Base-by-base conservation (phyloP, 176 grass and related monocot species). In the Oropetium thomaeum region DNA sequence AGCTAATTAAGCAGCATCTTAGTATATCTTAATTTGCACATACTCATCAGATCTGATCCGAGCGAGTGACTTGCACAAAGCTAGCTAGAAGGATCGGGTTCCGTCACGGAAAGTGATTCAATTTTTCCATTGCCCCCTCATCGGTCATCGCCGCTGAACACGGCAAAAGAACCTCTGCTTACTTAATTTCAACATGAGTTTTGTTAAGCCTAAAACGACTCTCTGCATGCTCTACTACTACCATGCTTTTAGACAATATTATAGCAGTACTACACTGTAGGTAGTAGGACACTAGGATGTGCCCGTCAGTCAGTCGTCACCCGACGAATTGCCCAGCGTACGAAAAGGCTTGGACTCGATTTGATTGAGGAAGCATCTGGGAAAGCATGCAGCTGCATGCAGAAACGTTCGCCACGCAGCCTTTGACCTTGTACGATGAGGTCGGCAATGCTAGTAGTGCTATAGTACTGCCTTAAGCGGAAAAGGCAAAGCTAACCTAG, bases 301-400 rank as follows among this genome's bases (percentile, higher is more conserved):
- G n/a, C n/a, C n/a, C n/a, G n/a, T n/a, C n/a, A n/a, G n/a, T n/a
- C n/a, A n/a, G n/a, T n/a, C n/a, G n/a, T n/a, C n/a, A n/a, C n/a
- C n/a, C n/a, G n/a, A 62, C 58, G 16, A 17, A 62, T 8, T 59
- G 57, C n/a, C n/a, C n/a, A n/a, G 57, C 60, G 60, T 63, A 37
- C 31, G 53, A 62, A 30, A 45, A 32, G 55, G 72, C 55, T 23
- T 32, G 55, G 55, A 75, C n/a, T n/a, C n/a, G 54, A 51, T 77
- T 51, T 65, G 59, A 77, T 76, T 19, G 59, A 77, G 65, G 74
- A 77, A 77, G 74, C 58, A 77, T 77, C 74, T 65, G 74, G 20
- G 3, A 52, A 77, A 77, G 74, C 40, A 17, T 63, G 16, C 26
- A 10, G n/a, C n/a, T n/a, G n/a, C n/a, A n/a, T 47, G 16, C 16